Base-by-base conservation (phyloP, 2,329 filamentous ascomycete genomes). In the Pseudopyrenochaeta lycopersici region DNA sequence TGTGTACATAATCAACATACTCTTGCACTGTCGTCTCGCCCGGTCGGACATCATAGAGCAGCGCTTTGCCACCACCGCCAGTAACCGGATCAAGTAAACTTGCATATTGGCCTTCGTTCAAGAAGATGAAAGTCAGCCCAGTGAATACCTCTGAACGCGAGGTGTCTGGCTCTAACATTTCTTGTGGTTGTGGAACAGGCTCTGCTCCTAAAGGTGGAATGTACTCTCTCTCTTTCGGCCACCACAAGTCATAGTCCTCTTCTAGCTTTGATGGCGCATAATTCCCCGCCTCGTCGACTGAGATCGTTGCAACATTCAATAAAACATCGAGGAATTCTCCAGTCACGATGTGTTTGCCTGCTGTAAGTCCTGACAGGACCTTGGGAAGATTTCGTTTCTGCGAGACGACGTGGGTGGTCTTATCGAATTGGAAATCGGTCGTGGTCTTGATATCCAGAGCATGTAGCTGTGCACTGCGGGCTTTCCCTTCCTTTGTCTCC, bases 311-410 rank as follows among this genome's bases (percentile, higher is more conserved):
- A 5, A 84, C 88, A 36, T 84, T 79, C 1, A 87, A 81, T 1
- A 98, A 77, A 0, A 89, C 89, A 58, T 92, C 86, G 12, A 97
- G 80, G 63, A 90, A 98, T 0, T 84, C 80, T 31, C 85, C 82
- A 3, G 86, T 86, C 10, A 98, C 92, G 36, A 98, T 88, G 63
- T 88, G 86, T 73, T 85, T 89, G 12, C 86, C 92, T 66, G 92
- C 90, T 32, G 97, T 88, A 9, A 99, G 81, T 1, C 91, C 94
- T 70, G 96, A 92, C 2, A 99, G 81, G 0, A 91, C 91, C 62
- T 92, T 92, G 0, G 93, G 85, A 0, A 92, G 94, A 73, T 98
- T 99, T 42, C 95, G 85, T 76, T 96, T 97, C 73, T 88, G 90
- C 7, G 91, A 88, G 30, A 98, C 87, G 10, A 96, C 90, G 74